phyloP scores from a whole-genome alignment of 202 grass and related monocot genomes.

The Zoysia matrella region DNA sequence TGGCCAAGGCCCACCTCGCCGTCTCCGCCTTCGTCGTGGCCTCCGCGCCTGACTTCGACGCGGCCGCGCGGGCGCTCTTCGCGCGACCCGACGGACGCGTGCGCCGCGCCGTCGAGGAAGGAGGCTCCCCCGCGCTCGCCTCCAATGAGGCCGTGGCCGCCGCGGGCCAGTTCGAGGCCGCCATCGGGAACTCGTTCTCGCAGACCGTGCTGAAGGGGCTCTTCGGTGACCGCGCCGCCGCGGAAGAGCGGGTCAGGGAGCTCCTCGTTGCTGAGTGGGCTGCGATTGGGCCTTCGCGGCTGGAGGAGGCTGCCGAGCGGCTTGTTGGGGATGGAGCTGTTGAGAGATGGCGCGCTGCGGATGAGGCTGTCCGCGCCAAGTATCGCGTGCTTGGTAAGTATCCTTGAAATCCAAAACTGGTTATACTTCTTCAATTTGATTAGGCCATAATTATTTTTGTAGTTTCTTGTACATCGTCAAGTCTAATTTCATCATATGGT shows the following conservation, averaged over 20 bases:
- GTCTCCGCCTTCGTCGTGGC: conserved; percentile 44
- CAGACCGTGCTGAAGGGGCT: conserved; percentile 28
- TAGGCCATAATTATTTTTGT: neutral
- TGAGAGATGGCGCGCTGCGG: conserved; percentile 26
- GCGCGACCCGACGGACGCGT: conserved; percentile 44
- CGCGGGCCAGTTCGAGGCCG: conserved; percentile 46
- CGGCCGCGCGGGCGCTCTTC: conserved; percentile 46
- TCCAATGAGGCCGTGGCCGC: conserved; percentile 10
- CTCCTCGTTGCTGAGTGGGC: conserved; percentile 47
- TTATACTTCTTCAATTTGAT: neutral
- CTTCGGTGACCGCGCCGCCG: conserved; percentile 22
- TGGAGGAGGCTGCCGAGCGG: conserved; percentile 39
- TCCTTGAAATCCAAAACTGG: conserved; percentile 9
- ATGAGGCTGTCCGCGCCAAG: conserved; percentile 25
- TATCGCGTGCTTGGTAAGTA: conserved; percentile 49
- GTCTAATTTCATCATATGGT: neutral
- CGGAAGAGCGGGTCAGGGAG: conserved; percentile 46
- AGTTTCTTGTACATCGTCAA: neutral
- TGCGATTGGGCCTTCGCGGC: conserved; percentile 32
- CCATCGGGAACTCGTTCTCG: conserved; percentile 45
- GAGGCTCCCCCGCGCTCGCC: no score
- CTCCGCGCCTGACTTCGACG: conserved; percentile 51
- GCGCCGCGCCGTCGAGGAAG: neutral
- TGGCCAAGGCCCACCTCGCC: conserved; percentile 35
- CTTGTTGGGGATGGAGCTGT: conserved; percentile 40